Evolutionary conservation across 805 yeast species (phyloP).

Genomic region (Candida cerambycidarum): DNA sequence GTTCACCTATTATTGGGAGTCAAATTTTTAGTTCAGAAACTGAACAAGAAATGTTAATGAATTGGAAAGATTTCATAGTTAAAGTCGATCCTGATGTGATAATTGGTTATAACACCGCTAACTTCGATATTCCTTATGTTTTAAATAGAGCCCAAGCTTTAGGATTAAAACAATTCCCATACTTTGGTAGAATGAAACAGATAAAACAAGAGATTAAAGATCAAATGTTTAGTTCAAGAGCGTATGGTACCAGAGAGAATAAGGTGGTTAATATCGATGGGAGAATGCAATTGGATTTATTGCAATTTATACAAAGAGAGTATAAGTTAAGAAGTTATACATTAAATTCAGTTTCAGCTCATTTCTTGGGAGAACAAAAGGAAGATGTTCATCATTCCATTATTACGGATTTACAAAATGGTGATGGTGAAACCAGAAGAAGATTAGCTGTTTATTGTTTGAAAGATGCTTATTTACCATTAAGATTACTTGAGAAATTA

Average conservation of each 20-base stretch:
- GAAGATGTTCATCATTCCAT: slow-evolving; percentile 98
- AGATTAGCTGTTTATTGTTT: slow-evolving; percentile 95
- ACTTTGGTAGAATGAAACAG: slow-evolving; percentile 71
- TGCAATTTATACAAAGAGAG: slow-evolving; percentile 92
- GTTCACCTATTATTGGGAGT: slow-evolving; percentile 92
- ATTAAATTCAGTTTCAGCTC: slow-evolving; percentile 90
- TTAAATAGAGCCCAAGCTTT: slow-evolving; percentile 83
- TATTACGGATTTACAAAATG: slow-evolving; percentile 91
- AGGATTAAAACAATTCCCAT: slow-evolving; percentile 69
- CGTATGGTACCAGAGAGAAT: slow-evolving; percentile 94
- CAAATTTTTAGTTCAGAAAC: slow-evolving; percentile 73
- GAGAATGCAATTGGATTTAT: slow-evolving; percentile 87
- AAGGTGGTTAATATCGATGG: slow-evolving; percentile 93
- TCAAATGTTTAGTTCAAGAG: slow-evolving; percentile 85
- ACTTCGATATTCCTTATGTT: slow-evolving; percentile 92
- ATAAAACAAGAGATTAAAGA: slow-evolving; percentile 79
- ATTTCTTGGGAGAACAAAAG: slow-evolving; percentile 90
- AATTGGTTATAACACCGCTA: slow-evolving; percentile 92
- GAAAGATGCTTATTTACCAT: slow-evolving; percentile 91
- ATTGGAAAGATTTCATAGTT: slow-evolving; percentile 84
- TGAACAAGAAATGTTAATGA: slow-evolving; percentile 79
- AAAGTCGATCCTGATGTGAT: slow-evolving; percentile 93
- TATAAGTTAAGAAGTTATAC: slow-evolving; percentile 94
- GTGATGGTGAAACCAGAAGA: slow-evolving; percentile 87
- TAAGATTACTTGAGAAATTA: slow-evolving; percentile 82